Conservation (phyloP, 257 asterid genomes). For the Solanum megistacrolobum region DNA sequence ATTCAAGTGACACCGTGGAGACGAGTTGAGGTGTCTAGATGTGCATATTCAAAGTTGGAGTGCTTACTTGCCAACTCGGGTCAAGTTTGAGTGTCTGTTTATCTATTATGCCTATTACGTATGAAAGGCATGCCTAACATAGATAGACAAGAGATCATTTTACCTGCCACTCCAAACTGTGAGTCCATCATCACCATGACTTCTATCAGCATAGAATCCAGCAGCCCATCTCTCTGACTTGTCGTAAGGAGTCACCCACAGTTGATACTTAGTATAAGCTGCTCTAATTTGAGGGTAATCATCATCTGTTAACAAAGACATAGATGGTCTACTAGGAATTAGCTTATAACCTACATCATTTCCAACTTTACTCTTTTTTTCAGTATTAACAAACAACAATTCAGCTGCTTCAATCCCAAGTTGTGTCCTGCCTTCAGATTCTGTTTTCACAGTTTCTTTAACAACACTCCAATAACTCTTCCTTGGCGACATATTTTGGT, state of each 20-base stretch:
- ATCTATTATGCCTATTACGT: no score
- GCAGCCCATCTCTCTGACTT: constrained; percentile 66
- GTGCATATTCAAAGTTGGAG: no score
- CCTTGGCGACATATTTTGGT: constrained; percentile 29
- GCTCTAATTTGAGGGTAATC: constrained; percentile 61
- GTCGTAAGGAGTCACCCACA: constrained; percentile 49
- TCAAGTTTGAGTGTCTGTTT: no score
- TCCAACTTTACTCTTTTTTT: constrained; percentile 39
- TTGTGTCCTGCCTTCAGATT: constrained; percentile 27
- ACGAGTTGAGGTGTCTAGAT: no score
- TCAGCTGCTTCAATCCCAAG: constrained; percentile 32
- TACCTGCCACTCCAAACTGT: constrained; percentile 50
- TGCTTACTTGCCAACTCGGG: no score
- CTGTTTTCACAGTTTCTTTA: constrained; percentile 35
- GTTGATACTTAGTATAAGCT: constrained; percentile 47
- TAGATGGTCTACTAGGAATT: constrained; percentile 32
- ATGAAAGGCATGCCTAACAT: background rate
- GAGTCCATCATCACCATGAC: constrained; percentile 64
- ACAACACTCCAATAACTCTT: constrained; percentile 54
- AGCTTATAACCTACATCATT: constrained; percentile 44
- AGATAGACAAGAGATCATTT: background rate
- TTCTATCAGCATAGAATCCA: constrained; percentile 56
- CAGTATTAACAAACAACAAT: constrained; percentile 45
- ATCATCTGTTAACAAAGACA: constrained; percentile 30
- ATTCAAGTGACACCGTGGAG: no score